phyloP scores from a whole-genome alignment of 2,329 filamentous ascomycete genomes.

The Arthrobotrys megalospora region DNA sequence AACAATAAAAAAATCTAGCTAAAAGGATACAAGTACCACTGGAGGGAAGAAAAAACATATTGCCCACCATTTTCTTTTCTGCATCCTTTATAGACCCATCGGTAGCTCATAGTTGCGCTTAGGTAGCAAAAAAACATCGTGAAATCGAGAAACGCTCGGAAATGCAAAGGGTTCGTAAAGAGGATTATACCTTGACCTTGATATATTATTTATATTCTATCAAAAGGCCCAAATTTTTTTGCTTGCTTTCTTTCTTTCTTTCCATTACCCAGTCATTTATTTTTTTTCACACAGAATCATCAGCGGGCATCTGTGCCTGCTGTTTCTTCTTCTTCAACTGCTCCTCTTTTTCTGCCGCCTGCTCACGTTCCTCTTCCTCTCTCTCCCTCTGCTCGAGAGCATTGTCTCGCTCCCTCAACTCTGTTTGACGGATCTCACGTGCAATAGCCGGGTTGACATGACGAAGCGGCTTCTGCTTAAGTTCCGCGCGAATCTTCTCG shows the following conservation, averaged over 20 bases:
- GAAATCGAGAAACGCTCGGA: slow-evolving; percentile 13
- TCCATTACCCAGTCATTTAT: slow-evolving; percentile 2
- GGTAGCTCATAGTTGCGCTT: neutral
- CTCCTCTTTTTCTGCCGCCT: slow-evolving; percentile 34
- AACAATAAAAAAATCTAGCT: slow-evolving; percentile 3
- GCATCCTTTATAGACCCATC: slow-evolving; percentile 7
- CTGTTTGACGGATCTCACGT: slow-evolving; percentile 46
- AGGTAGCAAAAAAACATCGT: neutral
- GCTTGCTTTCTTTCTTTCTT: slow-evolving; percentile 12
- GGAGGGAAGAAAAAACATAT: neutral
- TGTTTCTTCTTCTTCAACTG: slow-evolving; percentile 40
- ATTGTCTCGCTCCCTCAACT: slow-evolving; percentile 51
- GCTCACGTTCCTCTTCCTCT: slow-evolving; percentile 54
- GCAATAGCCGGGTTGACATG: slow-evolving; percentile 54
- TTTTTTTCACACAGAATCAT: slow-evolving; percentile 33
- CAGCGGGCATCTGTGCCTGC: slow-evolving; percentile 45
- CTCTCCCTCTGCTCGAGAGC: slow-evolving; percentile 49
- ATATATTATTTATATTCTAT: neutral
- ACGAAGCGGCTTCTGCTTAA: slow-evolving; percentile 57
- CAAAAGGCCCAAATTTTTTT: neutral
- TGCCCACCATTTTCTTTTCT: no score
- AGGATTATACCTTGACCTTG: neutral
- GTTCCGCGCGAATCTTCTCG: slow-evolving; percentile 67
- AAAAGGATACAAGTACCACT: neutral
- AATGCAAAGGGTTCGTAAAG: slow-evolving; percentile 20